A percentile compares a stretch with the other conserved stretches of the same genome.
phyloP scores from a whole-genome alignment of 2,329 filamentous ascomycete genomes.

The Beauveria sp. region DNA sequence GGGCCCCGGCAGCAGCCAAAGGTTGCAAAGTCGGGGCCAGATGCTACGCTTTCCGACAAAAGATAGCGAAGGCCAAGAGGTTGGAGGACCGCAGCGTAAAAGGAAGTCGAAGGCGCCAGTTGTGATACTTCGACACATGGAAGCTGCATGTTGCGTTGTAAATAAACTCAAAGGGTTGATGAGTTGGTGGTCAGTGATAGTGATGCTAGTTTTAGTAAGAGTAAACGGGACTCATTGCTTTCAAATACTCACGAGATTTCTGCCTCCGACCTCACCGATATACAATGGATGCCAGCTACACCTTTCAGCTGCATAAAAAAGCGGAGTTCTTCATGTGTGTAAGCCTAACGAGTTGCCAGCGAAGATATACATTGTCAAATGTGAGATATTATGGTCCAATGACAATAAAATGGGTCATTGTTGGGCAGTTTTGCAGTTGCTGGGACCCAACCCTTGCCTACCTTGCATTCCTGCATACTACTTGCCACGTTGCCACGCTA shows the following conservation, averaged over 20 bases:
- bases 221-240: background rate
- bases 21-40: background rate
- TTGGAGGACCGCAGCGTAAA: constrained; percentile 72
- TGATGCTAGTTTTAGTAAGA: background rate
- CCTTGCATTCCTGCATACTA: too few species aligned
- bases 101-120: constrained; percentile 71
- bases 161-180: background rate
- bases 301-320: constrained; percentile 5
- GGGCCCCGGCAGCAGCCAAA: constrained; percentile 18
- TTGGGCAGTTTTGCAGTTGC: constrained; percentile 9
- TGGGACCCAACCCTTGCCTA: background rate
- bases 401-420: constrained; percentile 2
- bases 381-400: constrained; percentile 6
- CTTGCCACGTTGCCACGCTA: too few species aligned
- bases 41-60: constrained; percentile 6
- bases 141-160: constrained; percentile 28
- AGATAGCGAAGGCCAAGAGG: constrained; percentile 66
- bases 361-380: background rate
- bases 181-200: background rate
- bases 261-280: background rate
- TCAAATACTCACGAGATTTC: background rate
- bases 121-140: constrained; percentile 61
- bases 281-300: background rate
- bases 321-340: constrained; percentile 7
- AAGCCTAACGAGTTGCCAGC: constrained; percentile 1